Base-by-base conservation (phyloP, 2,329 filamentous ascomycete species). In the Orbilia oligospora region DNA sequence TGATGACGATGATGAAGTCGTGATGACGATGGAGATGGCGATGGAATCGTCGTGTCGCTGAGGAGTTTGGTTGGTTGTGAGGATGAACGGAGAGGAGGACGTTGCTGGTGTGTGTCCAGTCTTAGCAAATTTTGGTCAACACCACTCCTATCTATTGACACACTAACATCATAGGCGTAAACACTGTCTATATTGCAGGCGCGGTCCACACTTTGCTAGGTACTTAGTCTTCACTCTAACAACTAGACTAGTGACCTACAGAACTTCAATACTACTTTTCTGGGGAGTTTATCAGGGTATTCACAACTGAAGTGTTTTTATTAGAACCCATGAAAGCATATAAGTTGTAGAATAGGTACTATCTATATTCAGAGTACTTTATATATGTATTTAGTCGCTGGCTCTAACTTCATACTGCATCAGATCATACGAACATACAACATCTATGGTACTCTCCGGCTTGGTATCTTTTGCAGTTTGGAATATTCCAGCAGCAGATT, bases 321-420 rank as follows among this genome's bases (percentile, higher is more conserved):
- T n/a, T n/a, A n/a, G n/a, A n/a, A n/a, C n/a, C n/a, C n/a, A n/a
- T n/a, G n/a, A n/a, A n/a, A n/a, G n/a, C n/a, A n/a, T n/a, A n/a
- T n/a, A n/a, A n/a, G n/a, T n/a, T n/a, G n/a, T n/a, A n/a, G n/a
- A n/a, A 30, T 36, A 22, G 49, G 49, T 53, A 56, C 44, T 20
- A 16, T 46, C 44, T 20, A 16, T 46, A 48, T 36, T 30, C n/a
- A 33, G 9, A 20, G 1, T 48, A 65, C 9, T n/a, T 30, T 36
- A 63, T 55, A 30, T 30, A 30, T 30, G 27, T 6, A 30, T 9
- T 24, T 14, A 79, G 44, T 79, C 70, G 18, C 63, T 61, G 0
- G 76, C 64, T 55, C 76, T 58, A 5, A 79, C 63, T 58, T 79
- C 76, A 20, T 65, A 70, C 18, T 73, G 68, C 76, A 79, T 73